These are phyloP conservation scores for Globisporangium nodosum DNA, from an alignment of 352 stramenopile species.

Conservation along the genomic window DNA sequence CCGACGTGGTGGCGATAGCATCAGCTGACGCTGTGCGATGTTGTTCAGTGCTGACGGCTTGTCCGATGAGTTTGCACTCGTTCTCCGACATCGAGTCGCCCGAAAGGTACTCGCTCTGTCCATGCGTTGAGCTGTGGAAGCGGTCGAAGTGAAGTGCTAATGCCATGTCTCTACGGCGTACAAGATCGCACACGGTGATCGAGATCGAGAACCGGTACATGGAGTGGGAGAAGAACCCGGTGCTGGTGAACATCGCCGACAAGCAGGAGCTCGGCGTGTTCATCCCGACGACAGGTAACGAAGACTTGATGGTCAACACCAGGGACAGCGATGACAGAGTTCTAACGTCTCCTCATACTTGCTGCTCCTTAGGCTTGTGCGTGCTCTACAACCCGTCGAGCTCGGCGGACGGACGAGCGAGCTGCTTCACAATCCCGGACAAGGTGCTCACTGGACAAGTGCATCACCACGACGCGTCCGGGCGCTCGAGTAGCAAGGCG, in stretches of 20 bases:
- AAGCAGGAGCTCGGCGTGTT: slow-evolving; percentile 48
- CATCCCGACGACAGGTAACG: slow-evolving; percentile 44
- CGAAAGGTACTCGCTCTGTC: slow-evolving; percentile 21
- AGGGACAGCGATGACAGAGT: no score
- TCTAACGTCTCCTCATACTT: background rate
- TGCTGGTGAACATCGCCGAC: slow-evolving; percentile 40
- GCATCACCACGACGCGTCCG: slow-evolving; percentile 24
- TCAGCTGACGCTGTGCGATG: background rate
- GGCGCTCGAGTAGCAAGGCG: background rate
- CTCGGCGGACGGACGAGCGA: slow-evolving; percentile 33
- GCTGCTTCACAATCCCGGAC: slow-evolving; percentile 51
- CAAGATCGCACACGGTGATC: slow-evolving; percentile 40
- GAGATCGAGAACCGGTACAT: slow-evolving; percentile 68
- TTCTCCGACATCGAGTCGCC: slow-evolving; percentile 46
- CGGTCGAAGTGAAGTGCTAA: background rate
- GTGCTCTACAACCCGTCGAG: slow-evolving; percentile 38
- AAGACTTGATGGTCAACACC: background rate
- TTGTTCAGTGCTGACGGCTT: slow-evolving; percentile 38
- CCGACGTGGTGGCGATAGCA: background rate
- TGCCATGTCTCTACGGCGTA: background rate
- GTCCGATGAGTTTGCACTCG: slow-evolving; percentile 52
- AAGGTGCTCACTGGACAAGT: slow-evolving; percentile 40
- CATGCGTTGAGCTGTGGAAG: background rate
- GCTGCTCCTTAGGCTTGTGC: slow-evolving; percentile 22
- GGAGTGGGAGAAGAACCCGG: slow-evolving; percentile 47